phyloP scores from a whole-genome alignment of 176 grass and related monocot species.

The Phoenix dactylifera region DNA sequence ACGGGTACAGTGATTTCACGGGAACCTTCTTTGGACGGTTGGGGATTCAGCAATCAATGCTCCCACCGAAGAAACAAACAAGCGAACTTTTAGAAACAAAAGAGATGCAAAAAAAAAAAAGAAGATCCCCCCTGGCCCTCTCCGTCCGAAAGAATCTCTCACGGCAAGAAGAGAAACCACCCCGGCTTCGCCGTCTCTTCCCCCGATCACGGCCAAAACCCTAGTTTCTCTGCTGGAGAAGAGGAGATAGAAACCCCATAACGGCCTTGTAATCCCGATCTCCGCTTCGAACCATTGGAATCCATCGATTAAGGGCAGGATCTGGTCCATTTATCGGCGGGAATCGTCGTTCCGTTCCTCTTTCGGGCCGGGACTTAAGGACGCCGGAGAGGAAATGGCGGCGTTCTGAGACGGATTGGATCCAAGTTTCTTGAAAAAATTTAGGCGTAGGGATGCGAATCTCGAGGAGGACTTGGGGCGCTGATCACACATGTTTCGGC shows the following conservation, averaged over 20 bases:
- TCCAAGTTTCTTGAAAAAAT: too few relatives aligned
- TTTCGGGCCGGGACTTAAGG: neutral
- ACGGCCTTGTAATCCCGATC: neutral
- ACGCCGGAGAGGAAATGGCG: too few relatives aligned
- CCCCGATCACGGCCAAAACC: conserved; percentile 2
- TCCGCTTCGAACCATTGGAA: neutral
- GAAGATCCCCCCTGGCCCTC: neutral
- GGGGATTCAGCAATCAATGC: neutral
- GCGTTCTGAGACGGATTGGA: too few relatives aligned
- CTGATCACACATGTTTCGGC: conserved; percentile 38
- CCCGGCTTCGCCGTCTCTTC: neutral
- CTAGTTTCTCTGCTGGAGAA: neutral
- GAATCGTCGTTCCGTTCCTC: neutral
- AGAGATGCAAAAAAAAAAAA: too few relatives aligned
- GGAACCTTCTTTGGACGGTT: neutral
- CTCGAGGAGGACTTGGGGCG: neutral
- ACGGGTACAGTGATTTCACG: too few relatives aligned
- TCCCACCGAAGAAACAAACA: too few relatives aligned
- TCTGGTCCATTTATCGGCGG: neutral
- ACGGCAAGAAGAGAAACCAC: neutral
- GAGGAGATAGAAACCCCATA: neutral
- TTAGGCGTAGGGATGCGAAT: neutral
- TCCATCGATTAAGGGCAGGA: neutral
- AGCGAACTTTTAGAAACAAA: too few relatives aligned
- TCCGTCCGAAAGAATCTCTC: too few relatives aligned